Evolutionary conservation across 2,329 filamentous ascomycete genomes (phyloP).

Genomic region (Zasmidium citrigriseum): DNA sequence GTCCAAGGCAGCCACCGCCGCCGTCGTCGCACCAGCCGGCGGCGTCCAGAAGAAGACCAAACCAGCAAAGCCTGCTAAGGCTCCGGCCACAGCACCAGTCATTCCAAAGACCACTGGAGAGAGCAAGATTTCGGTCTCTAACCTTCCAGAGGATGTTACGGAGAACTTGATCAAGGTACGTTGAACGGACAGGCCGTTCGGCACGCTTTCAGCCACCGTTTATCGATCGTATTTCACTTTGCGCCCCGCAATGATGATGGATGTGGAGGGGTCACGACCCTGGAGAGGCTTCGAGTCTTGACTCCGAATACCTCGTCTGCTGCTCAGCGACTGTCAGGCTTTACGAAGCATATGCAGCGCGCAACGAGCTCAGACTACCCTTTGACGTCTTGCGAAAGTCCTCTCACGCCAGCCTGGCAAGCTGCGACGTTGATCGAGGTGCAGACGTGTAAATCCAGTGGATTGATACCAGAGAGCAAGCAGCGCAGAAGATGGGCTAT

Average conservation of each 20-base stretch:
- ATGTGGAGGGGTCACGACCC: slow-evolving; percentile 12
- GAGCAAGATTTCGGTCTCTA: slow-evolving; percentile 98
- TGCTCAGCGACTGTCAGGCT: slow-evolving; percentile 19
- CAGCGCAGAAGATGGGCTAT: slow-evolving; percentile 7
- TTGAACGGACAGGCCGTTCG: slow-evolving; percentile 69
- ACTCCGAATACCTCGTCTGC: slow-evolving; percentile 9
- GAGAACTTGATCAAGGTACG: slow-evolving; percentile 99
- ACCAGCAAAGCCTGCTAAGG: slow-evolving; percentile 53
- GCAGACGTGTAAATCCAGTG: slow-evolving; percentile 24
- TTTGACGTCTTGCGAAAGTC: slow-evolving; percentile 19
- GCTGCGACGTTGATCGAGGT: slow-evolving; percentile 25
- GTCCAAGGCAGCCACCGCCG: slow-evolving; percentile 46
- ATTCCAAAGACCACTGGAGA: slow-evolving; percentile 60
- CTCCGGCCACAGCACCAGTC: slow-evolving; percentile 66
- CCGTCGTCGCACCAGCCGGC: slow-evolving; percentile 68
- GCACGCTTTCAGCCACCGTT: slow-evolving; percentile 33
- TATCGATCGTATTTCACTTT: slow-evolving; percentile 26
- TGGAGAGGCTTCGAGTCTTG: slow-evolving; percentile 10
- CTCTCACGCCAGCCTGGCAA: slow-evolving; percentile 31
- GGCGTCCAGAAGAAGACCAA: slow-evolving; percentile 76
- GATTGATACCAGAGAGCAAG: slow-evolving; percentile 21
- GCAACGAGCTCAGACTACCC: slow-evolving; percentile 8
- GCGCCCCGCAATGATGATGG: slow-evolving; percentile 10
- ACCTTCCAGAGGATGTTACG: slow-evolving; percentile 95
- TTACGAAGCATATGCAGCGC: slow-evolving; percentile 19